A percentile compares a stretch with the other conserved stretches of the same genome.
Evolutionary conservation across 176 grass and related monocot species (phyloP).

Genomic region (Hordeum marinum): DNA sequence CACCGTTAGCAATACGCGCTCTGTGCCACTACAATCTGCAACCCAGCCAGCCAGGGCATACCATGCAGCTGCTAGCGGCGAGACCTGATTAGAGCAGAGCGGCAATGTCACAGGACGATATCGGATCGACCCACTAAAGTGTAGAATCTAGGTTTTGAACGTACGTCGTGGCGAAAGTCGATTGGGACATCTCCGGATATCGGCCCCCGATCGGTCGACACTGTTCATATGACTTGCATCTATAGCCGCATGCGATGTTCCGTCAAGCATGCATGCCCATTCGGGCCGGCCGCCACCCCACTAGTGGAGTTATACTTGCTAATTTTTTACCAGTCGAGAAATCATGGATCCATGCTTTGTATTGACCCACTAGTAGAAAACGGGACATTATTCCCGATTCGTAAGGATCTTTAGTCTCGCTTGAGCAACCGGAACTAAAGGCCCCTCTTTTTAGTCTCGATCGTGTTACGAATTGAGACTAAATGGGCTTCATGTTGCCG

Average conservation of each 20-base stretch:
- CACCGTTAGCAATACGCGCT: neutral
- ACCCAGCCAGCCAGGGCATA: neutral
- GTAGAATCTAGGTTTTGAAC: slow-evolving; percentile 10
- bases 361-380: neutral
- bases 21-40: slow-evolving; percentile 1
- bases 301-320: neutral
- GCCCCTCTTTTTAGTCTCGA: too few species aligned
- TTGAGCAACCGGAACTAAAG: too few species aligned
- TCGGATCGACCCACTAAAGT: neutral
- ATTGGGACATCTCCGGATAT: neutral
- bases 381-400: too few species aligned
- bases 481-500: too few species aligned
- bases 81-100: neutral
- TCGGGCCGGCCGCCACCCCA: neutral
- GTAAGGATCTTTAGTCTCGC: too few species aligned
- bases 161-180: neutral
- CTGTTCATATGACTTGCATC: neutral
- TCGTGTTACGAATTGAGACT: too few species aligned
- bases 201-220: neutral
- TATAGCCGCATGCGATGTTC: neutral
- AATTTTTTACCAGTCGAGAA: neutral
- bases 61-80: neutral
- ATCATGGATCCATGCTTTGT: neutral
- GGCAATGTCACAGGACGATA: slow-evolving; percentile 6
- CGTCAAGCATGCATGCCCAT: neutral